phyloP scores from a whole-genome alignment of 2,329 filamentous ascomycete species.

The Venturia asperata region DNA sequence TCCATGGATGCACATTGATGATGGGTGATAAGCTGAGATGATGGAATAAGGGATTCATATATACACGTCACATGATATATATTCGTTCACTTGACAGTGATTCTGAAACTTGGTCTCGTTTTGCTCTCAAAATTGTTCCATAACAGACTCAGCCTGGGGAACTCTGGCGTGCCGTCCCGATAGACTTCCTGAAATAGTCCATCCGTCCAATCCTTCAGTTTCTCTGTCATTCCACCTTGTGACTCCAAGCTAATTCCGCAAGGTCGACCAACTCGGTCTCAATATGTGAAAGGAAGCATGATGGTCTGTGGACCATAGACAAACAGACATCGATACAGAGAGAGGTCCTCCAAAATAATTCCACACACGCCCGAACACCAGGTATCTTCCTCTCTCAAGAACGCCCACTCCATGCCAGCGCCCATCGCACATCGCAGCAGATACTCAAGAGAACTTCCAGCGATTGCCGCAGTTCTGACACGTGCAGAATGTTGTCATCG shows the following conservation, averaged over 20 bases:
- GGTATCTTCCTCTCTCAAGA: constrained; percentile 4
- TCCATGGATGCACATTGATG: constrained; percentile 1
- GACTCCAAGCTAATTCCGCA: background rate
- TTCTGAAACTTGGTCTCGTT: background rate
- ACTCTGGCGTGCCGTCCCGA: background rate
- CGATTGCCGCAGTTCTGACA: constrained; percentile 46
- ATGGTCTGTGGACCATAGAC: background rate
- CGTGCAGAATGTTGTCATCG: constrained; percentile 54
- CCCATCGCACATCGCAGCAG: constrained; percentile 8
- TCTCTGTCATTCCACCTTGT: background rate
- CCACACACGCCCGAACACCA: background rate
- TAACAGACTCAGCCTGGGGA: background rate
- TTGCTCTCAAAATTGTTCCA: background rate
- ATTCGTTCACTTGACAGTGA: background rate
- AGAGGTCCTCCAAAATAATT: background rate
- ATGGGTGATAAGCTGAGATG: background rate
- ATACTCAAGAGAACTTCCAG: constrained; percentile 41
- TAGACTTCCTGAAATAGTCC: background rate
- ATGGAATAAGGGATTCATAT: background rate
- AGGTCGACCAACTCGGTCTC: background rate
- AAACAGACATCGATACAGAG: background rate
- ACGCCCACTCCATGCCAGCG: constrained; percentile 11
- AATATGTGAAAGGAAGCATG: background rate
- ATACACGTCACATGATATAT: background rate
- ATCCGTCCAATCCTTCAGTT: background rate